Evolutionary conservation across 2,329 filamentous ascomycete genomes (phyloP).

Genomic region (Trichophyton rubrum): DNA sequence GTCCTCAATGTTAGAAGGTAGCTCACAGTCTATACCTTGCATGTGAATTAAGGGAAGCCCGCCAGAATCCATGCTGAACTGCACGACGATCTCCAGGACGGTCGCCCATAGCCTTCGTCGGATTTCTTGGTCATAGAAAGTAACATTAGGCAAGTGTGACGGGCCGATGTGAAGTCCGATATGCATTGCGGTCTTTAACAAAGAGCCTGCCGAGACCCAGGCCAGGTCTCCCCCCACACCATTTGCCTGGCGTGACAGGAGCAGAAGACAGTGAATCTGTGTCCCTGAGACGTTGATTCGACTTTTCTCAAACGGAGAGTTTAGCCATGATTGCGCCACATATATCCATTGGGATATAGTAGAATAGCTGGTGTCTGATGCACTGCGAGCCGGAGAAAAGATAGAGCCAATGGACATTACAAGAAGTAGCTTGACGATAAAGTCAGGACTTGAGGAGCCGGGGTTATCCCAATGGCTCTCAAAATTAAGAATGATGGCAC

Average conservation of each 20-base stretch:
- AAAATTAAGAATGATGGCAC: conserved; percentile 47
- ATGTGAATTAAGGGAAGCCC: conserved; percentile 20
- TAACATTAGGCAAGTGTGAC: conserved; percentile 1
- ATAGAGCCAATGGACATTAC: conserved; percentile 24
- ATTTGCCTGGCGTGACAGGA: conserved; percentile 22
- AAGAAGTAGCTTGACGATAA: conserved; percentile 34
- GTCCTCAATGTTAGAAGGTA: not conserved
- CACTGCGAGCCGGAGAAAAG: not conserved
- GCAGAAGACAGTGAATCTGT: conserved; percentile 23
- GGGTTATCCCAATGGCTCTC: conserved; percentile 41
- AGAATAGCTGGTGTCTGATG: not conserved
- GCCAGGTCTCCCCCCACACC: conserved; percentile 24
- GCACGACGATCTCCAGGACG: conserved; percentile 24
- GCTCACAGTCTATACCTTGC: not conserved
- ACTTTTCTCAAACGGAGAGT: conserved; percentile 20
- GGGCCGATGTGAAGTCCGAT: conserved; percentile 26
- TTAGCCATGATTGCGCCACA: conserved; percentile 20
- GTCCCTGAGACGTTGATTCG: conserved; percentile 17
- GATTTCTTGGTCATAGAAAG: conserved; percentile 18
- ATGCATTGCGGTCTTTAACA: conserved; percentile 21
- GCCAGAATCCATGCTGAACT: conserved; percentile 22
- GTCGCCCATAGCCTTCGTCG: conserved; percentile 26
- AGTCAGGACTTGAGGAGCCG: conserved; percentile 30
- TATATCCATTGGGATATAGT: conserved; percentile 12
- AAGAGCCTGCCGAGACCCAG: conserved; percentile 24